Percentiles rank a stretch among this genome's conserved stretches.
Conservation (phyloP, 1,284 basidiomycete species). For the Ganoderma sp. region DNA sequence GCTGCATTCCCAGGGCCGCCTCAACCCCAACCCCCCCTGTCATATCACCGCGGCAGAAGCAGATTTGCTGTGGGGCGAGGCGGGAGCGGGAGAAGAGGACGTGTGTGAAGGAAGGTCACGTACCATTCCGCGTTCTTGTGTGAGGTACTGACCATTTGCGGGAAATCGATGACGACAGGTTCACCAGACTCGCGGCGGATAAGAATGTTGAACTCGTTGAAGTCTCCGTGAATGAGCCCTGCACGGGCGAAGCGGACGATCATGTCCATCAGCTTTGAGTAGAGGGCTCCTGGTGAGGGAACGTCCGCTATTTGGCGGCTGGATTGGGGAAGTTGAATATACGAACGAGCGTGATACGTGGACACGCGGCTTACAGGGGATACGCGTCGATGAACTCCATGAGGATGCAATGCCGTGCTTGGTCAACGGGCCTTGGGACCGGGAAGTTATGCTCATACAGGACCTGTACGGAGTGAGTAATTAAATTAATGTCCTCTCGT, state of each 20-base stretch:
- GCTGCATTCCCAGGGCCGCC: neutral
- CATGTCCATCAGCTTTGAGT: conserved; percentile 93
- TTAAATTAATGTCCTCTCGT: conserved; percentile 38
- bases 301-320: conserved; percentile 90
- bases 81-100: neutral
- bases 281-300: conserved; percentile 86
- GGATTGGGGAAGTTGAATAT: conserved; percentile 5
- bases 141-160: conserved; percentile 98
- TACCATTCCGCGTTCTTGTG: conserved; percentile 98
- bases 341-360: neutral
- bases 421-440: conserved; percentile 92
- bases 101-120: conserved; percentile 36
- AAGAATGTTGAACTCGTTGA: conserved; percentile 99
- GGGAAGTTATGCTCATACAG: conserved; percentile 95
- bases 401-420: conserved; percentile 92
- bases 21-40: neutral
- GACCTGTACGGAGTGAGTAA: conserved; percentile 56
- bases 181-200: conserved; percentile 83
- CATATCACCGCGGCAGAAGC: neutral
- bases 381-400: conserved; percentile 98
- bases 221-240: conserved; percentile 98
- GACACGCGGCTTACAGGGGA: conserved; percentile 70
- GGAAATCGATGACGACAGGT: conserved; percentile 97
- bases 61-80: conserved; percentile 13
- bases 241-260: conserved; percentile 93